Conservation (phyloP, 2,329 filamentous ascomycete genomes). For the Metarhizium robertsii region DNA sequence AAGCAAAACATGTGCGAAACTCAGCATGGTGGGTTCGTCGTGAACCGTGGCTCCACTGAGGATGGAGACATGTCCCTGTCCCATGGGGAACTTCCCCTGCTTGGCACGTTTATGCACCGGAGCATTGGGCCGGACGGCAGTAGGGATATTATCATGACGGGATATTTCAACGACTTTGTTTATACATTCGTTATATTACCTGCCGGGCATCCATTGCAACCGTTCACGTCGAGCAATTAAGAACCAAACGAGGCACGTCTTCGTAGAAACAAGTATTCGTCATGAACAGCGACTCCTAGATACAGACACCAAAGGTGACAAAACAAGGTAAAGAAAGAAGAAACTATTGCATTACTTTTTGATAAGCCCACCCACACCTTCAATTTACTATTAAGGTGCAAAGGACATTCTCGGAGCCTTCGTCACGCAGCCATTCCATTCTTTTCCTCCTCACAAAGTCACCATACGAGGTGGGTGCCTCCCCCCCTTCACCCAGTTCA, state of each 20-base stretch:
- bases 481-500: conserved; percentile 11
- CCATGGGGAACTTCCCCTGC: neutral
- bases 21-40: neutral
- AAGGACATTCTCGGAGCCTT: conserved; percentile 19
- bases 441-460: conserved; percentile 12
- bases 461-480: conserved; percentile 16
- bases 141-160: conserved; percentile 3
- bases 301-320: conserved; percentile 22
- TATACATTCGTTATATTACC: neutral
- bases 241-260: neutral
- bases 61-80: neutral
- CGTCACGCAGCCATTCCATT: conserved; percentile 25
- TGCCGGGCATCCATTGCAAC: neutral
- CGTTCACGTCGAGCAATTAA: neutral
- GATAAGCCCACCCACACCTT: conserved; percentile 27
- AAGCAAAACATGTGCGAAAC: too few species aligned
- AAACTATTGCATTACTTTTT: conserved; percentile 34
- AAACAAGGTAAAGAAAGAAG: conserved; percentile 22
- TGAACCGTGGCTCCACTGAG: neutral
- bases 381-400: conserved; percentile 24
- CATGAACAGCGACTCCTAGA: conserved; percentile 26
- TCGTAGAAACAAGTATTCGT: conserved; percentile 11
- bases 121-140: conserved; percentile 2
- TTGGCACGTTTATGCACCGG: neutral
- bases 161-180: neutral